Base-by-base conservation (phyloP, 441 rosid species). In the Melianthus villosus region DNA sequence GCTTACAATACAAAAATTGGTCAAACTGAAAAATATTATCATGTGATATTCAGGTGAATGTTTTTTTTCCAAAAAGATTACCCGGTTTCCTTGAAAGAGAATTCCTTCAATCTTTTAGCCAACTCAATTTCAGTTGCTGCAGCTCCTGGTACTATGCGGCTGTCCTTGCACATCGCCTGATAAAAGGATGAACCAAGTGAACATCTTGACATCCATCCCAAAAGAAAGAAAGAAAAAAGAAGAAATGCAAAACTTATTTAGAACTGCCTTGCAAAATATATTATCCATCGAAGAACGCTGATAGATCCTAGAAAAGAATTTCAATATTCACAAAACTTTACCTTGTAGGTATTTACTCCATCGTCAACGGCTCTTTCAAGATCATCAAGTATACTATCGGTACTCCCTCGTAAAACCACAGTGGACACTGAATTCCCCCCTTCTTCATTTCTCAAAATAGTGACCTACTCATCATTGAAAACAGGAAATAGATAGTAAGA, bases 341-440 rank as follows among this genome's bases (percentile, higher is more conserved):
- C 97, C 95, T 86, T 92, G 61, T 86, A 92, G 9, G 97, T 82
- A 38, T 92, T 92, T 41, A 92, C 99, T 64, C 99, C 99, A 59
- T 92, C 99, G 42, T 92, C 97, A 51, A 92, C 86, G 23, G 99
- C 99, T 69, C 97, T 77, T 71, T 92, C 99, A 62, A 86, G 97
- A 59, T 92, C 97, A 54, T 92, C 99, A 47, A 92, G 58, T 46
- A 92, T 92, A 57, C 97, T 86, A 26, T 92, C 95, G 3, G 99
- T 92, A 59, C 95, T 86, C 56, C 94, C 97, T 48, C 95, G 80
- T 54, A 92, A 57, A 51, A 92, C 82, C 50, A 92, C 92, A 38
- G 99, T 86, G 32, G 84, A 63, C 2, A 86, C 67, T 42, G 82
- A 86, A 67, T 77, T 86, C 40, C 95, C 99, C 36, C 99, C 95